phyloP scores from a whole-genome alignment of 306 rosid genomes.

The Lithocarpus polystachyus region DNA sequence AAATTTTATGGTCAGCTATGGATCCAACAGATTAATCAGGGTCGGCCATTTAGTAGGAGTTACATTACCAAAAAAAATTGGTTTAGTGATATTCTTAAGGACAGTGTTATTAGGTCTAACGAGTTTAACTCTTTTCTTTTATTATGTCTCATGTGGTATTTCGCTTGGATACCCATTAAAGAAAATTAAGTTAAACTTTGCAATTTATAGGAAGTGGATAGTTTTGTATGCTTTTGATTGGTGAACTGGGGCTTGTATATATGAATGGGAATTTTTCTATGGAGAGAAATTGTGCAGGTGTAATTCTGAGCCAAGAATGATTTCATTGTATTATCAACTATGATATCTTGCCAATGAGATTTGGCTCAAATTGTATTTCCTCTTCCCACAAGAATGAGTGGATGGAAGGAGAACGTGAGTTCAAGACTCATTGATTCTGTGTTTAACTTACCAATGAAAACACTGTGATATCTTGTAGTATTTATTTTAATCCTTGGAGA shows the following conservation, averaged over 20 bases:
- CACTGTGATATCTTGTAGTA: too few species aligned
- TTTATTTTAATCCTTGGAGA: background rate
- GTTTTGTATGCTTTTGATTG: background rate
- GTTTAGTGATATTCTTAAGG: too few species aligned
- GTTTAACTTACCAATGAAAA: too few species aligned
- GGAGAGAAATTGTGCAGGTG: background rate
- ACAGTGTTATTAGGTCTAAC: background rate
- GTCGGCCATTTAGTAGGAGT: too few species aligned
- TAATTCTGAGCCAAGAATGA: background rate
- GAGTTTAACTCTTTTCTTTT: background rate
- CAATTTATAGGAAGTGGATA: background rate
- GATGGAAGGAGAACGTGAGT: too few species aligned
- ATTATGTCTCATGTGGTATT: background rate
- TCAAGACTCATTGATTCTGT: too few species aligned
- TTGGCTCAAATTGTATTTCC: too few species aligned
- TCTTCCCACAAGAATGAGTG: too few species aligned
- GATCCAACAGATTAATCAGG: too few species aligned
- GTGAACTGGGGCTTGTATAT: background rate
- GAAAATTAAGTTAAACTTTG: background rate
- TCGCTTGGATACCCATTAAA: background rate
- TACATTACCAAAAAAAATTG: too few species aligned
- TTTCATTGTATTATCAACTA: background rate
- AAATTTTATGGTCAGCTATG: too few species aligned
- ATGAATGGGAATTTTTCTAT: background rate
- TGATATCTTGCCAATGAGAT: background rate